Base-by-base conservation (phyloP, 768 basidiomycete species). In the Cytidiella melzeri region DNA sequence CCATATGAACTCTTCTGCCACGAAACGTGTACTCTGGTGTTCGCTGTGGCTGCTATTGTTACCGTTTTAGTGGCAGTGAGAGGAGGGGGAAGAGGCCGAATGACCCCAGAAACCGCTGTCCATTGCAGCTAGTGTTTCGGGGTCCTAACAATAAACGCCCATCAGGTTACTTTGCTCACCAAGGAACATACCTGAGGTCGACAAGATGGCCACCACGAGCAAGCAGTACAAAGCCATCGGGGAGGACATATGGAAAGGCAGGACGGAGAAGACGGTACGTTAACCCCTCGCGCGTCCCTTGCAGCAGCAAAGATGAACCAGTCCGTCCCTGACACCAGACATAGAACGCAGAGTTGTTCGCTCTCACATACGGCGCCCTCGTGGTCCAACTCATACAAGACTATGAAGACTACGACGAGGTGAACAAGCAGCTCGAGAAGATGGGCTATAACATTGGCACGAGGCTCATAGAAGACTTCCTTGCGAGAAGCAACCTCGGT, bases 391-490 rank as follows among this genome's bases (percentile, higher is more conserved):
- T 99, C 53, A 93, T 98, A 54, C 96, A 98, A 63, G 96, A 99
- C 67, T 98, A 97, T 61, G 96, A 99, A 62, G 94, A 99, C 72
- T 98, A 96, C 63, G 77, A 77, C 12, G 92, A 95, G 64, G 89
- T 92, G 54, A 92, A 92, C 67, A 94, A 91, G 66, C 94, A 99
- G 65, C 83, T 99, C 2, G 95, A 99, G 60, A 95, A 93, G 72
- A 98, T 97, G 95, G 96, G 96, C 3, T 97, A 96, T 68, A 96
- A 94, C 64, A 98, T 99, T 51, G 96, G 96, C 23, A 95, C 85
- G 20, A 76, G 96, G 34, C 70, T 99, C 47, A 96, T 99, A 50
- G 96, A 99, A 63, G 96, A 99, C 63, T 96, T 99, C 61, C 76
- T 99, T 41, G 95, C 96, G 20, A 82, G 90, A 62, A 93, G 92